phyloP scores from a whole-genome alignment of 768 basidiomycete genomes.

The Lentinula raphanica region DNA sequence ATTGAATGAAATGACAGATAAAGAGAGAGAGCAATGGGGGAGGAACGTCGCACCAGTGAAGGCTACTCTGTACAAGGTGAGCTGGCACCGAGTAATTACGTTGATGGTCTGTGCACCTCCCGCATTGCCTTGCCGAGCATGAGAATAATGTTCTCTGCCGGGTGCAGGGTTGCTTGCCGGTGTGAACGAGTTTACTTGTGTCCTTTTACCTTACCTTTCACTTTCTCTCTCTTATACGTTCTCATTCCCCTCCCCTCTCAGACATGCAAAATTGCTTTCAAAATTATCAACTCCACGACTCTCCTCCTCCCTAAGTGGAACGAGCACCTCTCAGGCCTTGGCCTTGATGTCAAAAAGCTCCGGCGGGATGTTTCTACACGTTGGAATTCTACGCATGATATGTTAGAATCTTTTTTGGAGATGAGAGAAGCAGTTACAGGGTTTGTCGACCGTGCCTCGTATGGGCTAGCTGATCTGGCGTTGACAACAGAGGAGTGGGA shows the following conservation, averaged over 20 bases:
- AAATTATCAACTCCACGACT: background rate
- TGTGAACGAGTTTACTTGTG: no score
- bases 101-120: no score
- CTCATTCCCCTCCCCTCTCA: background rate
- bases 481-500: background rate
- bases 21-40: background rate
- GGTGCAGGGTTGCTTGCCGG: no score
- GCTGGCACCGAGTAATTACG: background rate
- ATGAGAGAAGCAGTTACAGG: background rate
- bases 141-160: no score
- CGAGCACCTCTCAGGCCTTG: background rate
- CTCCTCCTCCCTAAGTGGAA: background rate
- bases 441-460: background rate
- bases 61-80: background rate
- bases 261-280: background rate
- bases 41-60: background rate
- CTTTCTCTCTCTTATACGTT: background rate
- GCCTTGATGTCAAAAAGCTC: background rate
- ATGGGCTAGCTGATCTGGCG: background rate
- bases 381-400: no score
- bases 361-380: no score
- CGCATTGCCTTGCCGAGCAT: no score
- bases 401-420: background rate
- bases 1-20: background rate
- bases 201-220: no score